These are phyloP conservation scores for Colletotrichum incanum DNA, from an alignment of 2,329 filamentous ascomycete genomes.

Conservation along the genomic window DNA sequence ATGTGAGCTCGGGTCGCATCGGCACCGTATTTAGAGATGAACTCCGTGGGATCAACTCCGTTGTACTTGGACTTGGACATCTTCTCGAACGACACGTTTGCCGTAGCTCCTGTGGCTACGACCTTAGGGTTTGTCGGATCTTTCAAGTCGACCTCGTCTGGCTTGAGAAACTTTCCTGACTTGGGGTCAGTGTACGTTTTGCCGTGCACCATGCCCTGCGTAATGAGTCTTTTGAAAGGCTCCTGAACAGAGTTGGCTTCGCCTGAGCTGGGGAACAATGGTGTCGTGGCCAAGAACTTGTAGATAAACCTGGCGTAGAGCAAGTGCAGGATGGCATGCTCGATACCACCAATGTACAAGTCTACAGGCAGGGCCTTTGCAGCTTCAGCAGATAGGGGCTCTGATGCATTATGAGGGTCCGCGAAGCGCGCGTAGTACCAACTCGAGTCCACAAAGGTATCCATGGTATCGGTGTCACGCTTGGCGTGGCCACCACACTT, in stretches of 20 bases:
- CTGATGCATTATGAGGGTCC: slow-evolving; percentile 76
- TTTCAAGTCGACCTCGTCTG: slow-evolving; percentile 79
- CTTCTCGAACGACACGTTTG: slow-evolving; percentile 83
- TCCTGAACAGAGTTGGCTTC: slow-evolving; percentile 67
- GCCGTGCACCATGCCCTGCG: slow-evolving; percentile 95
- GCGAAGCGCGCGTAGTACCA: slow-evolving; percentile 92
- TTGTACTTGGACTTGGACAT: slow-evolving; percentile 98
- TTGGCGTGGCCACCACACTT: slow-evolving; percentile 79
- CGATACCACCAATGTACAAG: slow-evolving; percentile 90
- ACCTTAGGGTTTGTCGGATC: slow-evolving; percentile 72
- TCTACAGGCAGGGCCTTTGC: slow-evolving; percentile 81
- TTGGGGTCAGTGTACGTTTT: slow-evolving; percentile 84
- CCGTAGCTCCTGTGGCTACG: slow-evolving; percentile 70
- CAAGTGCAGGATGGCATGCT: slow-evolving; percentile 92
- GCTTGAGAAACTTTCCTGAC: slow-evolving; percentile 83
- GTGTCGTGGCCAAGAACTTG: slow-evolving; percentile 80
- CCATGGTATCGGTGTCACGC: slow-evolving; percentile 95
- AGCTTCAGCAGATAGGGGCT: slow-evolving; percentile 74
- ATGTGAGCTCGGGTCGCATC: slow-evolving; percentile 90
- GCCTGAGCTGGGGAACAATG: slow-evolving; percentile 60
- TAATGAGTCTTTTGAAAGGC: slow-evolving; percentile 86
- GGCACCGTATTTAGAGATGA: slow-evolving; percentile 82
- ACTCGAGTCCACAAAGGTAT: slow-evolving; percentile 95
- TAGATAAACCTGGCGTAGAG: slow-evolving; percentile 93
- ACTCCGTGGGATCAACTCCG: slow-evolving; percentile 84